phyloP scores from a whole-genome alignment of 2,329 filamentous ascomycete genomes.

The Trichophyton equinum region DNA sequence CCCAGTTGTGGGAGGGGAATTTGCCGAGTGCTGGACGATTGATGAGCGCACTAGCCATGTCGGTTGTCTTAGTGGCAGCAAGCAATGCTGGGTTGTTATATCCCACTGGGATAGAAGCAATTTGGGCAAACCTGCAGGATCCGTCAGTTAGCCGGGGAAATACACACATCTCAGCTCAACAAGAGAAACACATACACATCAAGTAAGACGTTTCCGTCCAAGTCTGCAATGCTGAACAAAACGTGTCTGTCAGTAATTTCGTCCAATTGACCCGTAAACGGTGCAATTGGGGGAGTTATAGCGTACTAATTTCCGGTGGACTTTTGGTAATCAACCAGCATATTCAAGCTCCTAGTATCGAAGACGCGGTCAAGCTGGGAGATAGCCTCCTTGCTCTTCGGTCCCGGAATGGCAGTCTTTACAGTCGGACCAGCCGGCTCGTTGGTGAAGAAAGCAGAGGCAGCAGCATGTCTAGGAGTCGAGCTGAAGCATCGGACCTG shows the following conservation, averaged over 20 bases:
- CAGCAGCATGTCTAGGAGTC: constrained; percentile 7
- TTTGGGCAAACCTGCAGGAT: constrained; percentile 60
- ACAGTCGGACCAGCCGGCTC: constrained; percentile 46
- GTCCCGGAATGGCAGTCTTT: constrained; percentile 57
- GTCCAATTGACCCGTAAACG: not conserved
- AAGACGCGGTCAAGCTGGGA: constrained; percentile 65
- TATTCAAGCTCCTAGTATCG: constrained; percentile 75
- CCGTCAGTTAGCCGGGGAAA: constrained; percentile 2
- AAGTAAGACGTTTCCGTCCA: constrained; percentile 40
- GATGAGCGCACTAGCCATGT: constrained; percentile 70
- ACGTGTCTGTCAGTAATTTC: not conserved
- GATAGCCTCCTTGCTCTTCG: constrained; percentile 56
- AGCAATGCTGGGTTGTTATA: constrained; percentile 78
- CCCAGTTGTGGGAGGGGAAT: constrained; percentile 80
- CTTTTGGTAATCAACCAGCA: constrained; percentile 63
- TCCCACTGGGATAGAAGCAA: constrained; percentile 80
- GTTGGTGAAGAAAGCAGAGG: constrained; percentile 42
- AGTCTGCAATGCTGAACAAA: constrained; percentile 33
- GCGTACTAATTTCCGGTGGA: constrained; percentile 64
- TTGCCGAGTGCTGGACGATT: constrained; percentile 84
- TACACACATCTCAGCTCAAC: no score
- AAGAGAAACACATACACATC: constrained; percentile 33
- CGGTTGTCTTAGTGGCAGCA: constrained; percentile 56
- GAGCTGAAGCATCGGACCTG: constrained; percentile 6
- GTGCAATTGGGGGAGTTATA: not conserved